Percentiles rank a stretch among this genome's conserved stretches.
Conservation (phyloP, 176 grass and related monocot species). For the Phoenix dactylifera region DNA sequence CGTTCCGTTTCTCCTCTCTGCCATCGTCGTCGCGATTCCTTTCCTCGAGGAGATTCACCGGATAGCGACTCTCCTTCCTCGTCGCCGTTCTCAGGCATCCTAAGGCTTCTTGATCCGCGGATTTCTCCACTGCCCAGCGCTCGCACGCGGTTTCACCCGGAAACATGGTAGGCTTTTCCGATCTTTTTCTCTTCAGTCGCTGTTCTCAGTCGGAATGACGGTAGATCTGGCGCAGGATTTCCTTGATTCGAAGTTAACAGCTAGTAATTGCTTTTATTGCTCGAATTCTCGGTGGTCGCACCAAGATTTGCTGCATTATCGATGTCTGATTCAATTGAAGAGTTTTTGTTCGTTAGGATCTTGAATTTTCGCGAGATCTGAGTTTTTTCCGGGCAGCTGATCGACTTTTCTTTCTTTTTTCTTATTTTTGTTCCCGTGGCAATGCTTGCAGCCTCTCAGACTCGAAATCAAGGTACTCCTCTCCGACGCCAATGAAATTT, state of each 20-base stretch:
- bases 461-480: conserved; percentile 97
- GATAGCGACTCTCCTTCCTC: background rate
- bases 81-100: conserved; percentile 2
- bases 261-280: too few relatives aligned
- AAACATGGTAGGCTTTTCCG: conserved; percentile 31
- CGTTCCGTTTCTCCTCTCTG: too few relatives aligned
- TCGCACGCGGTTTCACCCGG: background rate
- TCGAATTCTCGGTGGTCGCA: conserved; percentile 2
- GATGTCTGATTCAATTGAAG: conserved; percentile 1
- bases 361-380: conserved; percentile 49
- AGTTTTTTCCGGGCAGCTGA: conserved; percentile 20
- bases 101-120: background rate
- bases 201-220: background rate
- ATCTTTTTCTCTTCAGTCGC: conserved; percentile 1
- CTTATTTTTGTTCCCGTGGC: conserved; percentile 25
- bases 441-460: conserved; percentile 75
- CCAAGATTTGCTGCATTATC: background rate
- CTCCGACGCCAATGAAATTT: background rate
- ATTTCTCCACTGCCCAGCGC: conserved; percentile 13
- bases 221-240: conserved; percentile 10
- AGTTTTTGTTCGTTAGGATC: background rate
- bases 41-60: too few relatives aligned
- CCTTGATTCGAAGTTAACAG: background rate
- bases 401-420: conserved; percentile 19
- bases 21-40: too few relatives aligned